Evolutionary conservation across 352 stramenopile genomes (phyloP), one percentile per base, ranked within the genome.

Genomic region (Plasmopara viticola): DNA sequence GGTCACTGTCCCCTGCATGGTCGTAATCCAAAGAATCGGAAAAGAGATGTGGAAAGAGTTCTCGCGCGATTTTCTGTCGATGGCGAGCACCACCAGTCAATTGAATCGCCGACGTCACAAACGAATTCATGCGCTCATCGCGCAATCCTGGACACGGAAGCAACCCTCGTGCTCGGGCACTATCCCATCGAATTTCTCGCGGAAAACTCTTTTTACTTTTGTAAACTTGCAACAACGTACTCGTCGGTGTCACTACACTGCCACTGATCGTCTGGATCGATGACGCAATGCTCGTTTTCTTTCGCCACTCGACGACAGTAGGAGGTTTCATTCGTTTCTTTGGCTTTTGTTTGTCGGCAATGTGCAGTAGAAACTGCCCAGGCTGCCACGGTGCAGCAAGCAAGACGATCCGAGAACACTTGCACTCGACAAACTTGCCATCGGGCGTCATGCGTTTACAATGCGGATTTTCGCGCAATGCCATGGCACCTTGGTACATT

Each of bases 31-130:
- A 44, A 43, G 34, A 45, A 41, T 71, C 47, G 3, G 53, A 34
- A 44, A 86, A 88, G 13, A 87, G 53, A 33, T 81, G 68, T 1
- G 82, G 78, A 51, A 87, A 90, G 17, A 89, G 44, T n/a, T 89
- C 78, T 42, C 81, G 66, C 0, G 75, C 78, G 20, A 92, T 79
- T 45, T 77, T 80, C 40, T 84, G 64, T 8, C 75, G 72, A 15
- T 82, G 71, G 1, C 82, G 66, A 20, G 65, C 71, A 14, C 82
- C 82, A 44, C 82, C 82, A 17, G 77, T 90, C 9, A 87, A 50
- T 43, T 89, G 78, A 29, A 81, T 62, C 7, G 78, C 68, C 0
- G 65, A 61, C 2, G 58, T 63, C n/a, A 87, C 78, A 51, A 87
- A 86, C 7, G 60, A 54, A 5, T 51, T 54, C 57, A 87, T 72